phyloP scores from a whole-genome alignment of 345 rosid genomes.

The Aegle marmelos region DNA sequence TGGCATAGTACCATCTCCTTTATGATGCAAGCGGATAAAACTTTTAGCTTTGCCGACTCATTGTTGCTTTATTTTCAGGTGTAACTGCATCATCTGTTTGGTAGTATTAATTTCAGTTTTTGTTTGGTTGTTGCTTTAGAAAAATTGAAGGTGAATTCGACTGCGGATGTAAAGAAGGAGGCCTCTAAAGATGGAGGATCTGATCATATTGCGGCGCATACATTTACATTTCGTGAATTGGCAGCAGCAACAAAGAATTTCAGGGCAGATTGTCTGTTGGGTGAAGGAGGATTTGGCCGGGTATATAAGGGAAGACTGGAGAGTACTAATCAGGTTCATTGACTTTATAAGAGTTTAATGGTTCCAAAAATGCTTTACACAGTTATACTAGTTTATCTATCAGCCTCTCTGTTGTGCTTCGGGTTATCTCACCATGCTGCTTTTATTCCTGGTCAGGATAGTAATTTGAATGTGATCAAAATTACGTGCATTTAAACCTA shows the following conservation, averaged over 20 bases:
- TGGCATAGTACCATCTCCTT: not conserved
- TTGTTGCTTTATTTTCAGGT: not conserved
- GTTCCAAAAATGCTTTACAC: conserved; percentile 8
- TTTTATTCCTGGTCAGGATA: not conserved
- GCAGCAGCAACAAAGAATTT: conserved; percentile 65
- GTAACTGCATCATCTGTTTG: not conserved
- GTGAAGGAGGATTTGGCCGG: conserved; percentile 75
- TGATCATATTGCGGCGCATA: conserved; percentile 55
- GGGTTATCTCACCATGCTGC: not conserved
- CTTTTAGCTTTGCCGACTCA: conserved; percentile 7
- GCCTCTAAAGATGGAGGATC: conserved; percentile 45
- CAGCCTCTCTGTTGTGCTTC: not conserved
- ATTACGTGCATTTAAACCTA: not conserved
- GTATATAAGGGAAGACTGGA: conserved; percentile 68
- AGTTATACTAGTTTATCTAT: not conserved
- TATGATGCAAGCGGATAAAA: not conserved
- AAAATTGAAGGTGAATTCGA: conserved; percentile 33
- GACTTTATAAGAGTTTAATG: conserved; percentile 1
- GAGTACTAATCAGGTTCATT: conserved; percentile 54
- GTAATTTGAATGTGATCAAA: not conserved
- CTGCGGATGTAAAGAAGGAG: conserved; percentile 34
- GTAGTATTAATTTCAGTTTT: not conserved
- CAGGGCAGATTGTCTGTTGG: conserved; percentile 62
- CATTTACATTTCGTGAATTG: conserved; percentile 66
- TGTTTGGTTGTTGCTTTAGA: conserved; percentile 29